Evolutionary conservation across 345 rosid genomes (phyloP), one percentile per base, ranked within the genome.

Genomic region (Ceriops tagal): DNA sequence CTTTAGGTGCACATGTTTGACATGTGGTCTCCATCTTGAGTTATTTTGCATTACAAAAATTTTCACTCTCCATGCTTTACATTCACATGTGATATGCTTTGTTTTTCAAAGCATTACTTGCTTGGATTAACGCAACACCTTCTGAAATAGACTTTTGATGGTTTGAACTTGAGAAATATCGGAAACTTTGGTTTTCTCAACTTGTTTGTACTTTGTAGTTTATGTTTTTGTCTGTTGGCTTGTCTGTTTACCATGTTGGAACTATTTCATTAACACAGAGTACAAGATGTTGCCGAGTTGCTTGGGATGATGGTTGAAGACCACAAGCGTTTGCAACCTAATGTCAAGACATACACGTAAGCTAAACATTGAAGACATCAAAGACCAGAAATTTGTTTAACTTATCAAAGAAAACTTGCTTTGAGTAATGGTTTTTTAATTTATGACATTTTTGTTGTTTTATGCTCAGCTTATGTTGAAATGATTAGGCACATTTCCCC

Each of bases 291-390:
- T 74, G 92, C 95, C 56, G 97, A 93, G 81, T 80, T 93, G 75
- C 96, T 93, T 73, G 98, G 98, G 55, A 89, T 93, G 97, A 93
- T 93, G 98, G 91, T 93, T 64, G 98, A 91, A 77, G 91, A 85
- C 70, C 91, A 89, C 84, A 91, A 88, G 68, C 90, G 98, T 57
- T 53, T 93, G 80, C 95, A 87, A 62, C 98, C 98, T 65, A 89
- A 91, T 78, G 81, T 86, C 77, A 91, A 76, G 82, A 93, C 98
- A 77, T 75, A 89, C 66, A 93, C 90, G 96, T 93, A 88, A 85
- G 90, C 66, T 61, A 43, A 43, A 43, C 16, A 43, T 13, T 15
- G 49, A 43, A 43, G 47, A 13, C 47, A 43, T 39, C 13, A 43
- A 3, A 11, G 18, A 43, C 16, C 4, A 11, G 47, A 43, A 43